phyloP scores from a whole-genome alignment of 2,329 filamentous ascomycete species.

The Colletotrichum paranaense region DNA sequence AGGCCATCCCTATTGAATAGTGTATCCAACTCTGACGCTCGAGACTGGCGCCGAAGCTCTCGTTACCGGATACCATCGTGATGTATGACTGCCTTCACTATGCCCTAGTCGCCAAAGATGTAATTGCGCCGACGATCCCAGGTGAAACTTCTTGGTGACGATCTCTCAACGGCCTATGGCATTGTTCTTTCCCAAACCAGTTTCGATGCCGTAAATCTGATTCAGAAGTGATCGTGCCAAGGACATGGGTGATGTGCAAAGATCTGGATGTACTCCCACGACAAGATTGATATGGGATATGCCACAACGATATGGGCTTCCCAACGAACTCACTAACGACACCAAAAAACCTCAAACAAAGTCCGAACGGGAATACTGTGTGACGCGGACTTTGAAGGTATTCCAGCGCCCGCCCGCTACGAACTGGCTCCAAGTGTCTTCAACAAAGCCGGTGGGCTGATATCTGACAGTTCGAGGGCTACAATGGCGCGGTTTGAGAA shows the following conservation, averaged over 20 bases:
- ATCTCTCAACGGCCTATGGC: too few species aligned
- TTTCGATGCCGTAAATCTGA: too few species aligned
- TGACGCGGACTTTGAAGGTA: neutral
- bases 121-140: too few species aligned
- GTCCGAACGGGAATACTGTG: neutral
- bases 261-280: too few species aligned
- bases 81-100: neutral
- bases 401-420: neutral
- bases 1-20: slow-evolving; percentile 14
- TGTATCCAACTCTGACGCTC: slow-evolving; percentile 19
- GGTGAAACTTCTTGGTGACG: too few species aligned
- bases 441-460: neutral
- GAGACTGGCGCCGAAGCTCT: neutral
- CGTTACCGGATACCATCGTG: slow-evolving; percentile 1
- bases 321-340: too few species aligned
- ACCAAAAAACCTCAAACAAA: neutral
- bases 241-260: too few species aligned
- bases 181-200: too few species aligned
- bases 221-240: too few species aligned
- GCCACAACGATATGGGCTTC: neutral
- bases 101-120: too few species aligned
- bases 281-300: neutral
- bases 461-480: neutral
- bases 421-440: neutral
- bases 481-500: neutral